Conservation (phyloP, 2,329 filamentous ascomycete species). For the Orbilia brochopaga region DNA sequence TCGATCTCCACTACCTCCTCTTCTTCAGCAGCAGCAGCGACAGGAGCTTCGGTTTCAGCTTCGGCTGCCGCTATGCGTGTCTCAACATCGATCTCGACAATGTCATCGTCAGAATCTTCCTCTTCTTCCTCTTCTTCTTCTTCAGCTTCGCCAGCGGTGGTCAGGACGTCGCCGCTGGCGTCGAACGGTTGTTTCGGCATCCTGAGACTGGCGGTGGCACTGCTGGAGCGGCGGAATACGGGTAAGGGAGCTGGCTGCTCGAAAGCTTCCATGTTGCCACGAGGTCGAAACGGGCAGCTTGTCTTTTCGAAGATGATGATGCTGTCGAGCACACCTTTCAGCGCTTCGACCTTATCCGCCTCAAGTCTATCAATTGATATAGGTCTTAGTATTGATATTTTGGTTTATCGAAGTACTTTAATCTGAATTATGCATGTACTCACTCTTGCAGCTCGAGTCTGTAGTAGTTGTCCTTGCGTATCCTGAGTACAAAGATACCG, state of each 20-base stretch:
- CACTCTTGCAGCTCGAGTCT: slow-evolving; percentile 42
- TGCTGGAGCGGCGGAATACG: slow-evolving; percentile 41
- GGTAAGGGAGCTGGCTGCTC: slow-evolving; percentile 41
- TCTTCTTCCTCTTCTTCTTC: slow-evolving; percentile 1
- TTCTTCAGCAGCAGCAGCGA: too few relatives aligned
- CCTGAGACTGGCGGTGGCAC: slow-evolving; percentile 14
- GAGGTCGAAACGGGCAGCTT: slow-evolving; percentile 38
- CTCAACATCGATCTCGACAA: neutral
- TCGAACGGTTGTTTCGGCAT: neutral
- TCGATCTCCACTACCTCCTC: neutral
- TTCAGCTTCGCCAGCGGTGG: slow-evolving; percentile 6
- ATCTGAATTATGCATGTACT: slow-evolving; percentile 6
- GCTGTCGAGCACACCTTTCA: slow-evolving; percentile 37
- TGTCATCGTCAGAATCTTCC: slow-evolving; percentile 4
- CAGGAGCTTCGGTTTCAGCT: too few relatives aligned
- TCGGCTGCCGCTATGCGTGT: too few relatives aligned
- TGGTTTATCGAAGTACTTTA: too few relatives aligned
- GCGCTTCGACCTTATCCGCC: slow-evolving; percentile 31
- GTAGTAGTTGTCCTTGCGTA: slow-evolving; percentile 47
- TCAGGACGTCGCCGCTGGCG: slow-evolving; percentile 21
- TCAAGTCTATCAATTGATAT: slow-evolving; percentile 15
- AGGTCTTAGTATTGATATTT: slow-evolving; percentile 7
- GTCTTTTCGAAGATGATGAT: slow-evolving; percentile 47
- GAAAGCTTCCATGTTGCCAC: slow-evolving; percentile 22
- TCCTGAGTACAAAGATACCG: slow-evolving; percentile 45